Evolutionary conservation across 2,329 filamentous ascomycete species (phyloP).

Genomic region (Bipolaris cookei): DNA sequence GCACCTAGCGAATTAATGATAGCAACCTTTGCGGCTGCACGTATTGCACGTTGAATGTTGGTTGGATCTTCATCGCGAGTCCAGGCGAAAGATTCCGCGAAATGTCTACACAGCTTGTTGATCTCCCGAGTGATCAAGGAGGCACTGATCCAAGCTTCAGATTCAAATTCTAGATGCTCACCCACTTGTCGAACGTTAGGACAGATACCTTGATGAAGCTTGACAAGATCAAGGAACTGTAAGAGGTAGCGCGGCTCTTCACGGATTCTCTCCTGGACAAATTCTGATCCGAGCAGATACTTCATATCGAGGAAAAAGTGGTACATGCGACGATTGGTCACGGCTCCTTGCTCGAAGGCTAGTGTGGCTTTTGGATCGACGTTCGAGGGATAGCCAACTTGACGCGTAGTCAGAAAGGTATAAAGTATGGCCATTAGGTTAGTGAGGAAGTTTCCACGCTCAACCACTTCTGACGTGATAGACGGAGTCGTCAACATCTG

Average conservation of each 20-base stretch:
- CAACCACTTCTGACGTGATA: conserved; percentile 93
- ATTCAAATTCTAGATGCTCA: conserved; percentile 97
- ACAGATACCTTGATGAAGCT: conserved; percentile 95
- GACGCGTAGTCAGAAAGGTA: conserved; percentile 93
- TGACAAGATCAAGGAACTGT: conserved; percentile 94
- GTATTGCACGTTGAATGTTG: conserved; percentile 73
- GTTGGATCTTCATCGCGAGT: conserved; percentile 68
- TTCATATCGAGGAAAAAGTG: conserved; percentile 97
- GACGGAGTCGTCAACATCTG: conserved; percentile 97
- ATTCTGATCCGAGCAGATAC: conserved; percentile 85
- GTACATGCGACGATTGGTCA: conserved; percentile 94
- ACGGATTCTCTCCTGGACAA: conserved; percentile 84
- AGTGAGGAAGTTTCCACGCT: conserved; percentile 93
- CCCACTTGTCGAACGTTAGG: conserved; percentile 90
- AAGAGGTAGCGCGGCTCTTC: conserved; percentile 85
- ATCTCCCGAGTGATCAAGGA: conserved; percentile 94
- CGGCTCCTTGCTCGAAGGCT: conserved; percentile 91
- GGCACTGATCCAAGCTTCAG: conserved; percentile 96
- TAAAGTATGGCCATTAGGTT: conserved; percentile 96
- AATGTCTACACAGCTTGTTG: conserved; percentile 86
- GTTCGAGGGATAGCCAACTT: conserved; percentile 92
- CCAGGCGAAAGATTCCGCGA: conserved; percentile 83
- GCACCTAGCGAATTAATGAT: conserved; percentile 87
- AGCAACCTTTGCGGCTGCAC: conserved; percentile 78
- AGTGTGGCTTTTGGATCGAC: conserved; percentile 85